Conservation (phyloP, 2,329 filamentous ascomycete species). For the Colletotrichum endophyticum region DNA sequence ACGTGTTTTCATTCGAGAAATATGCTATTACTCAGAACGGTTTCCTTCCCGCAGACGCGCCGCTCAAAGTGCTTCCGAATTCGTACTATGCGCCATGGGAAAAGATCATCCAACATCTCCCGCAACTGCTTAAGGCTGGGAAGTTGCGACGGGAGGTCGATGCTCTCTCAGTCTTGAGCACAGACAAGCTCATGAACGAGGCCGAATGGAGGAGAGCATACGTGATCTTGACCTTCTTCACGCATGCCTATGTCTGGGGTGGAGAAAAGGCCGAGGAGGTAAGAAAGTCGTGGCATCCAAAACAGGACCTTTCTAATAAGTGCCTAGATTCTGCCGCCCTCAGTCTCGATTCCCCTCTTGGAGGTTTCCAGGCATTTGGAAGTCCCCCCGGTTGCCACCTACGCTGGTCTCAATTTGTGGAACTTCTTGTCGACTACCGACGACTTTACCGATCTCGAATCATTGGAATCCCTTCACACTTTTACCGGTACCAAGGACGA, state of each 20-base stretch:
- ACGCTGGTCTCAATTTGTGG: constrained; percentile 86
- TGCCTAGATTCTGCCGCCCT: constrained; percentile 68
- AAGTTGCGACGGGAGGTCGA: constrained; percentile 69
- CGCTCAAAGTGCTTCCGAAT: constrained; percentile 68
- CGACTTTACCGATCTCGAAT: constrained; percentile 69
- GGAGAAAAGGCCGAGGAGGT: constrained; percentile 77
- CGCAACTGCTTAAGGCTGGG: constrained; percentile 67
- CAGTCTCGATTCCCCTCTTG: constrained; percentile 79
- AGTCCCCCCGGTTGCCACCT: constrained; percentile 88
- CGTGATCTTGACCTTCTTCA: constrained; percentile 76
- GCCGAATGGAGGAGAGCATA: constrained; percentile 85
- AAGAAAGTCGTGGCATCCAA: constrained; percentile 18
- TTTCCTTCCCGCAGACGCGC: constrained; percentile 77
- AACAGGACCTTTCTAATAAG: constrained; percentile 12
- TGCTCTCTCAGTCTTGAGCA: constrained; percentile 72
- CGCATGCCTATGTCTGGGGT: constrained; percentile 91
- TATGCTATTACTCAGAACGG: constrained; percentile 62
- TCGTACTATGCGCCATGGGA: constrained; percentile 85
- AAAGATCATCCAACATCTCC: constrained; percentile 68
- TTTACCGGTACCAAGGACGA: constrained; percentile 91
- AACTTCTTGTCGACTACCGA: constrained; percentile 71
- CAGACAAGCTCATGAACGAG: constrained; percentile 65
- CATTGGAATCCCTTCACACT: constrained; percentile 75
- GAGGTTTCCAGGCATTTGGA: constrained; percentile 75
- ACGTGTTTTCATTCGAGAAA: constrained; percentile 28